These are phyloP conservation scores for Thymus mandschuricus DNA, from an alignment of 257 asterid species.

Conservation along the genomic window DNA sequence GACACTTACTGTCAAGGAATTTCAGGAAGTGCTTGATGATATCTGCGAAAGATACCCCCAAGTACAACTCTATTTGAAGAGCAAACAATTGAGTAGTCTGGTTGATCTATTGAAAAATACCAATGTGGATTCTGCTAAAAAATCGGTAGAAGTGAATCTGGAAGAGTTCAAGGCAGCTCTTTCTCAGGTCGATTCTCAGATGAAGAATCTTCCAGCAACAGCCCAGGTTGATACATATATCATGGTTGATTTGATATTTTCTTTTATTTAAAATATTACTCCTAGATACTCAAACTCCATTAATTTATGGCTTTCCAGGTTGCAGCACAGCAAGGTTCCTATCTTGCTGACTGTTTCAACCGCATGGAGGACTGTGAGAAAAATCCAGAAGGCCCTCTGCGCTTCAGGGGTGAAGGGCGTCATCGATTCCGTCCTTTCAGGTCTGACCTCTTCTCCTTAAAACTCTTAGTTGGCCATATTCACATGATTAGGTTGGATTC, in stretches of 20 bases:
- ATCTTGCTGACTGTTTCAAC: constrained; percentile 91
- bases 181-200: constrained; percentile 83
- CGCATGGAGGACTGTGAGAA: constrained; percentile 88
- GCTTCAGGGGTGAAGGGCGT: constrained; percentile 95
- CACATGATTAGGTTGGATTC: too few species aligned
- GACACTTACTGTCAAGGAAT: constrained; percentile 84
- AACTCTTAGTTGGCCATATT: background rate
- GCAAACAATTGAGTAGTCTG: constrained; percentile 56
- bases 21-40: constrained; percentile 80
- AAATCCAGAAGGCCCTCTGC: constrained; percentile 92
- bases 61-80: constrained; percentile 73
- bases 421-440: constrained; percentile 96
- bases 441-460: constrained; percentile 38
- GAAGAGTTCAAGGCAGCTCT: constrained; percentile 86
- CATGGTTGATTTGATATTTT: background rate
- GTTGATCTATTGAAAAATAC: constrained; percentile 72
- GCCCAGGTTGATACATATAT: constrained; percentile 69
- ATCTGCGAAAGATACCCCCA: constrained; percentile 94
- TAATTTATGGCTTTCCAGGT: constrained; percentile 56
- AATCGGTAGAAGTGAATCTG: constrained; percentile 73
- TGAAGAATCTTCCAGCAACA: constrained; percentile 98
- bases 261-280: background rate
- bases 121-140: constrained; percentile 58
- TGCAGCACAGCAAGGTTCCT: constrained; percentile 96
- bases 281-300: background rate